Evolutionary conservation across 2,329 filamentous ascomycete species (phyloP), one percentile per base, ranked within the genome.

Genomic region (Colletotrichum scovillei): DNA sequence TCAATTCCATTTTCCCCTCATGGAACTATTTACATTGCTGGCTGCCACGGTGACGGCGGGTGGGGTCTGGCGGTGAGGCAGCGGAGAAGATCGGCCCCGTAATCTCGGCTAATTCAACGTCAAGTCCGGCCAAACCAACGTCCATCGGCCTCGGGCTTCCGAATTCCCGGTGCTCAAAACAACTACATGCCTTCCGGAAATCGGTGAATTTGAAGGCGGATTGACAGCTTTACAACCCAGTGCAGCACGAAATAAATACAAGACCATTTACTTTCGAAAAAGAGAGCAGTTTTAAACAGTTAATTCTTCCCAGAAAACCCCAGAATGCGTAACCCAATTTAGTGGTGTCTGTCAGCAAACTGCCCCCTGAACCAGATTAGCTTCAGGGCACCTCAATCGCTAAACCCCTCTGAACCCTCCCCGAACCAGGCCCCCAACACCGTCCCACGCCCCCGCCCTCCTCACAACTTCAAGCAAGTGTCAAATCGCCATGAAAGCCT

Each of bases 51-150:
- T 30, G 60, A 52, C 42, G 60, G 60, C 42, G 42, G 42, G 52
- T 38, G 14, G 49, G 24, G 16, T 22, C 22, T 42, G 8, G 56
- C 46, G 46, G 65, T 55, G 65, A 53, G 2, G 24, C 30, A 12
- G 3, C 42, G 42, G 42, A 30, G 35, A 42, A 22, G 24, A 42
- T 22, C 66, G 66, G 66, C 66, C 66, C 58, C 66, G 46, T 49
- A 28, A 4, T 14, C 32, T 26, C 60, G 38, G 53, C 22, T 38
- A 49, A 56, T n/a, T 14, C 49, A 35, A 52, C 28, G n/a, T 24
- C 46, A 26, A 38, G 19, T 26, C 60, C 26, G 59, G 26, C 32
- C n/a, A 28, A 9, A 7, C 24, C 4, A n/a, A 22, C 57, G 32
- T 24, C 16, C n/a, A 8, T 42, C 57, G 57, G 16, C 14, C 55